Evolutionary conservation across 805 yeast genomes (phyloP).

Genomic region (Saitoella complicata): DNA sequence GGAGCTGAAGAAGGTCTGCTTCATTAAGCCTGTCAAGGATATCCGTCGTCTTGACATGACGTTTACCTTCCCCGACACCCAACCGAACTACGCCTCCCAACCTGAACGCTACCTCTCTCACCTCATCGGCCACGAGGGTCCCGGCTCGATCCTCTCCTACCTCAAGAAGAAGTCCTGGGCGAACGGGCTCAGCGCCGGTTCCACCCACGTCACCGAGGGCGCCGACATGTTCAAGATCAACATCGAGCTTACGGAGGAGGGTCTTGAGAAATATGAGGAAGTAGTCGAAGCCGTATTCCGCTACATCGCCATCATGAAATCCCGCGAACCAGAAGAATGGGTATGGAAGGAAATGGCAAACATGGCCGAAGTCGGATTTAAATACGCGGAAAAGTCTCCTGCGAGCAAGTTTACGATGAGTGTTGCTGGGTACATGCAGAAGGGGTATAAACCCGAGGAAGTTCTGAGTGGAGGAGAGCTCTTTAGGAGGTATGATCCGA

Average conservation of each 20-base stretch:
- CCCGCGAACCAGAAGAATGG: constrained; percentile 57
- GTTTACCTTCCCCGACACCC: constrained; percentile 65
- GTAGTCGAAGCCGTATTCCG: constrained; percentile 49
- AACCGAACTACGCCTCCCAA: constrained; percentile 44
- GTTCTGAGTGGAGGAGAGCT: constrained; percentile 40
- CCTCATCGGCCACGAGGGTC: constrained; percentile 81
- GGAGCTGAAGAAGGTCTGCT: constrained; percentile 23
- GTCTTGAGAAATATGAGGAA: constrained; percentile 41
- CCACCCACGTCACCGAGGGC: constrained; percentile 37
- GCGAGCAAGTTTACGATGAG: constrained; percentile 60
- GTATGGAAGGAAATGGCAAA: constrained; percentile 60
- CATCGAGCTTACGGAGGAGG: constrained; percentile 60
- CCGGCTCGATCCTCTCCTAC: constrained; percentile 61
- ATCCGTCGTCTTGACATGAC: constrained; percentile 46
- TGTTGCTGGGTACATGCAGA: constrained; percentile 46
- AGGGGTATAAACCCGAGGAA: constrained; percentile 45
- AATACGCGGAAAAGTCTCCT: constrained; percentile 60
- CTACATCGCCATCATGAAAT: constrained; percentile 47
- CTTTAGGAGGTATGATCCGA: constrained; percentile 42
- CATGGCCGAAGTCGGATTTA: constrained; percentile 53
- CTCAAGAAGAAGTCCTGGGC: constrained; percentile 88
- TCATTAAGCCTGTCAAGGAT: constrained; percentile 64
- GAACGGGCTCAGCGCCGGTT: constrained; percentile 47
- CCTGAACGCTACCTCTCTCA: constrained; percentile 66
- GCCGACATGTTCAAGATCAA: constrained; percentile 52